phyloP scores from a whole-genome alignment of 352 stramenopile genomes.

The Phytophthora sp. region DNA sequence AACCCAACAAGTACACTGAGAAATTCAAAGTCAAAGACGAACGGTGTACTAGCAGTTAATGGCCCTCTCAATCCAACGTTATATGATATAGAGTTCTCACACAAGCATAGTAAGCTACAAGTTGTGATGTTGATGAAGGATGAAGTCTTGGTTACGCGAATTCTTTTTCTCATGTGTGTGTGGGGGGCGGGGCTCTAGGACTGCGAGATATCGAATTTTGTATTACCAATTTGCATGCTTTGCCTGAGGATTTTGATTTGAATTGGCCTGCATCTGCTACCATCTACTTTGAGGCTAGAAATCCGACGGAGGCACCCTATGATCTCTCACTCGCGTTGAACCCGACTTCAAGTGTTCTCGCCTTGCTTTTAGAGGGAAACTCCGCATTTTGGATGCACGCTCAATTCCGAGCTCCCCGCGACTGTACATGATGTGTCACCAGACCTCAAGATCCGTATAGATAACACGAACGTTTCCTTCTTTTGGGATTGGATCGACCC shows the following conservation, averaged over 20 bases:
- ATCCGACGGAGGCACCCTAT: constrained; percentile 4
- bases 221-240: constrained; percentile 31
- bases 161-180: constrained; percentile 27
- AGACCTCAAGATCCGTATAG: constrained; percentile 5
- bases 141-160: background rate
- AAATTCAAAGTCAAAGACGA: background rate
- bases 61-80: background rate
- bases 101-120: background rate
- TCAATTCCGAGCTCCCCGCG: constrained; percentile 14
- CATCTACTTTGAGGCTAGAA: constrained; percentile 23
- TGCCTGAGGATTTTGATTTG: constrained; percentile 41
- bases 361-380: constrained; percentile 15
- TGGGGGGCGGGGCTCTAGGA: constrained; percentile 19
- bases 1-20: background rate
- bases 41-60: background rate
- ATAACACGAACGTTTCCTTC: constrained; percentile 21
- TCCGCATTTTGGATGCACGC: constrained; percentile 8
- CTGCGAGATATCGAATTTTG: constrained; percentile 37
- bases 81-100: background rate
- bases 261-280: constrained; percentile 30
- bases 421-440: constrained; percentile 3
- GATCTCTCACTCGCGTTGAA: constrained; percentile 23
- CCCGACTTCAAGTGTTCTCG: constrained; percentile 10
- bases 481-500: constrained; percentile 30
- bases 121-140: background rate